A percentile compares a stretch with the other conserved stretches of the same genome.
Conservation (phyloP, 148 eudicot genomes). For the Silene conica region DNA sequence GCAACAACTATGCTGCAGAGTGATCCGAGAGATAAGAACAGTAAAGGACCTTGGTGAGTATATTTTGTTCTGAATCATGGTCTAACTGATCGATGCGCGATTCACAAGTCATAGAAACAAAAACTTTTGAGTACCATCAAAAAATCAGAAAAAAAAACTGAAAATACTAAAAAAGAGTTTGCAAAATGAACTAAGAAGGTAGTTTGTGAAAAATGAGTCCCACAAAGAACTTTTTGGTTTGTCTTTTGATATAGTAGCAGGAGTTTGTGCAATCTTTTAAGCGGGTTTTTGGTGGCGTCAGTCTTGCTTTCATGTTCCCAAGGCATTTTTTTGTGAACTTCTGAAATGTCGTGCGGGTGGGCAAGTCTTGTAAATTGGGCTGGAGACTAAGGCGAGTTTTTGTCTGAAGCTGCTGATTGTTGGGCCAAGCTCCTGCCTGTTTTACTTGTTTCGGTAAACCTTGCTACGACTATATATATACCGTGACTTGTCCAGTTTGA, state of each 20-base stretch:
- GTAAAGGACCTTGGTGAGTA: slow-evolving; percentile 21
- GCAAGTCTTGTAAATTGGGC: slow-evolving; percentile 12
- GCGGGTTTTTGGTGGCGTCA: slow-evolving; percentile 24
- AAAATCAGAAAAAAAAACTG: neutral
- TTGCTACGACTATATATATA: neutral
- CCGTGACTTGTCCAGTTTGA: slow-evolving; percentile 10
- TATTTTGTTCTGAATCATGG: slow-evolving; percentile 11
- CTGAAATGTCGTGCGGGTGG: slow-evolving; percentile 12
- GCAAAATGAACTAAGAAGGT: slow-evolving; percentile 19
- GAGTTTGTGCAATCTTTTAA: slow-evolving; percentile 2
- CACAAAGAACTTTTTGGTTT: neutral
- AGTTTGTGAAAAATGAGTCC: slow-evolving; percentile 17
- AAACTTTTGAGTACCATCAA: neutral
- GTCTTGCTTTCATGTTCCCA: slow-evolving; percentile 24
- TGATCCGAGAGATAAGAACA: slow-evolving; percentile 4
- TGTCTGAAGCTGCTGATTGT: slow-evolving; percentile 18
- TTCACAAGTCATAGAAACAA: slow-evolving; percentile 13
- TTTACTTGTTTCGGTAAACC: slow-evolving; percentile 8
- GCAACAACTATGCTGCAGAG: neutral
- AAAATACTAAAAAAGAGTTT: slow-evolving; percentile 5
- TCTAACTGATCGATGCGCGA: slow-evolving; percentile 17
- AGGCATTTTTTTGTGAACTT: slow-evolving; percentile 12
- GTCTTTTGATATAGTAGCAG: slow-evolving; percentile 21
- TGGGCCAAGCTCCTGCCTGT: slow-evolving; percentile 10
- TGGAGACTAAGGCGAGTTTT: slow-evolving; percentile 17